These are phyloP conservation scores for Arthrobotrys sinensis DNA, from an alignment of 2,329 filamentous ascomycete genomes.

Conservation along the genomic window DNA sequence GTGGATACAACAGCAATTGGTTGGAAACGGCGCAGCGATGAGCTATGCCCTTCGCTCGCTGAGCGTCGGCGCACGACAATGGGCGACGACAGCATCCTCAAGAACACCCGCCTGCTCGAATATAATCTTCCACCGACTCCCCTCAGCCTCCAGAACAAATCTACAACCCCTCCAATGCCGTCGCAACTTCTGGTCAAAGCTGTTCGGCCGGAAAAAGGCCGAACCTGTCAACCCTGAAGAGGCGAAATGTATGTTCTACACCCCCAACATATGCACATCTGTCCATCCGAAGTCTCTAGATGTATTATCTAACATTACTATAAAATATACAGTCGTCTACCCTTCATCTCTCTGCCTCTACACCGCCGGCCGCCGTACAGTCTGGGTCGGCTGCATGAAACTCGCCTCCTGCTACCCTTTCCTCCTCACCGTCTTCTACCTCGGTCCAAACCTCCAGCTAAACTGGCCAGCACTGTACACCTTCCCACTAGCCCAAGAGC, in stretches of 20 bases:
- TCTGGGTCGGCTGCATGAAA: slow-evolving; percentile 59
- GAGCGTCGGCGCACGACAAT: slow-evolving; percentile 43
- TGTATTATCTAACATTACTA: neutral
- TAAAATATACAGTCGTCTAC: slow-evolving; percentile 38
- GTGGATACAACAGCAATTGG: neutral
- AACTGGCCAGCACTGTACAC: slow-evolving; percentile 43
- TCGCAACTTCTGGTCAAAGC: slow-evolving; percentile 58
- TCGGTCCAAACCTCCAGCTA: slow-evolving; percentile 50
- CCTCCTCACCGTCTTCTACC: slow-evolving; percentile 60
- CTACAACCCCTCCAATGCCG: slow-evolving; percentile 42
- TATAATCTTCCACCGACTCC: slow-evolving; percentile 12
- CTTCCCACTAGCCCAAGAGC: slow-evolving; percentile 32
- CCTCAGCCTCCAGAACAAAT: neutral
- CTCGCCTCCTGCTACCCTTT: slow-evolving; percentile 54
- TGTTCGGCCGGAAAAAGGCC: slow-evolving; percentile 46
- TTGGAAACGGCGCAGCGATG: slow-evolving; percentile 39
- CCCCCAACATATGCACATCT: neutral
- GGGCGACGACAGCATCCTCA: slow-evolving; percentile 7
- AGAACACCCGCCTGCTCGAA: neutral
- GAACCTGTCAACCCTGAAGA: slow-evolving; percentile 40
- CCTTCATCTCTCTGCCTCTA: slow-evolving; percentile 55
- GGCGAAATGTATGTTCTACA: slow-evolving; percentile 42
- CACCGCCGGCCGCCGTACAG: slow-evolving; percentile 50
- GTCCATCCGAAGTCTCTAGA: too few relatives aligned
- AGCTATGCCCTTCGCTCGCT: slow-evolving; percentile 56